phyloP scores from a whole-genome alignment of 2,329 filamentous ascomycete species.

The Daldinia eschscholtzii region DNA sequence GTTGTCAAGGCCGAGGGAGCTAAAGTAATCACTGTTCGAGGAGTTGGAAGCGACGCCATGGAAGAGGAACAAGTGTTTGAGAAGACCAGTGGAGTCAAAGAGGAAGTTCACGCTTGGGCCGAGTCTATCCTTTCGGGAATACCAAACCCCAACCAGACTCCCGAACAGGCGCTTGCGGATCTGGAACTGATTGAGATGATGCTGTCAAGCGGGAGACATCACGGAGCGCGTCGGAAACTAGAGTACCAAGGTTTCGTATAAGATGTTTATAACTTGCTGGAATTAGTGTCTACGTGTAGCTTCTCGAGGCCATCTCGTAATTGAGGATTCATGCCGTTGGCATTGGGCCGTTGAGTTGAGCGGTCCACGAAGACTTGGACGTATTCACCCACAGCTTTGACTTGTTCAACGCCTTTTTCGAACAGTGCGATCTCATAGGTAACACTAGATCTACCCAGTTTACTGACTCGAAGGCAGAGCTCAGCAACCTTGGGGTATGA shows the following conservation, averaged over 20 bases:
- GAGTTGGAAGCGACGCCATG: slow-evolving; percentile 53
- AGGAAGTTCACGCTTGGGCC: slow-evolving; percentile 73
- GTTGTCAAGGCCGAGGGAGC: slow-evolving; percentile 61
- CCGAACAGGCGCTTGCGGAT: slow-evolving; percentile 71
- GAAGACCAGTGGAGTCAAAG: slow-evolving; percentile 66
- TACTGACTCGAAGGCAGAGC: slow-evolving; percentile 83
- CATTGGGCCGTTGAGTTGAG: slow-evolving; percentile 74
- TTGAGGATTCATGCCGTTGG: slow-evolving; percentile 71
- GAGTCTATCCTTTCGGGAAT: slow-evolving; percentile 63
- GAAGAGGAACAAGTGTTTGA: slow-evolving; percentile 61
- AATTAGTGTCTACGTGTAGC: slow-evolving; percentile 57
- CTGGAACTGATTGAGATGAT: slow-evolving; percentile 69
- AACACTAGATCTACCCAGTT: slow-evolving; percentile 86
- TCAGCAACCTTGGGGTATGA: slow-evolving; percentile 87
- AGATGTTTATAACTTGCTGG: slow-evolving; percentile 47
- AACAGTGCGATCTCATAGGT: slow-evolving; percentile 93
- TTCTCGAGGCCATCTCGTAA: slow-evolving; percentile 71
- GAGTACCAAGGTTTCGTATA: slow-evolving; percentile 54
- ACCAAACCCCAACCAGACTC: slow-evolving; percentile 64
- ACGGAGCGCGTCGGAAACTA: slow-evolving; percentile 57
- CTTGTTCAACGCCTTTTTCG: slow-evolving; percentile 76
- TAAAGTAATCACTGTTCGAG: slow-evolving; percentile 59
- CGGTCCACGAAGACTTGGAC: slow-evolving; percentile 91
- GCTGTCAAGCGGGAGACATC: slow-evolving; percentile 61
- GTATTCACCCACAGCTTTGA: slow-evolving; percentile 88